These are phyloP conservation scores for Chrysoporthe deuterocubensis DNA, from an alignment of 2,329 filamentous ascomycete species.

Conservation along the genomic window DNA sequence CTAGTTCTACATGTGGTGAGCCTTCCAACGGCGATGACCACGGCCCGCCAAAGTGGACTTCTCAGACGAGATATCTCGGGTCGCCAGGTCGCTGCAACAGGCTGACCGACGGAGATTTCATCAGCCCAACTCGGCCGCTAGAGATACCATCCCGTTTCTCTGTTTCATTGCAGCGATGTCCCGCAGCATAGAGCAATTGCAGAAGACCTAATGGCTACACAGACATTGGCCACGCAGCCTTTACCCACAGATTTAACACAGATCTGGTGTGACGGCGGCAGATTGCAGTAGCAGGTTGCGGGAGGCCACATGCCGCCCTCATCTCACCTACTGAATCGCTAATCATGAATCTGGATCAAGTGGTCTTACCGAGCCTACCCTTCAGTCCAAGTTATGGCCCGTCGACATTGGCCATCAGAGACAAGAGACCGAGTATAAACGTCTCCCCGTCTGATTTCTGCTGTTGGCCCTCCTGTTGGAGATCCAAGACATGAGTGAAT, in stretches of 20 bases:
- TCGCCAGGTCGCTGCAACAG: not conserved
- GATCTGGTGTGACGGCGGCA: conserved; percentile 31
- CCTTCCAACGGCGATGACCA: not conserved
- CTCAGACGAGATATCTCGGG: not conserved
- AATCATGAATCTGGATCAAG: conserved; percentile 28
- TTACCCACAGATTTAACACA: conserved; percentile 23
- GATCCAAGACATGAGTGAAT: conserved; percentile 30
- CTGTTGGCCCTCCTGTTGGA: conserved; percentile 15
- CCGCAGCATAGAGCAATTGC: conserved; percentile 14
- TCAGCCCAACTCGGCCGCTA: conserved; percentile 16
- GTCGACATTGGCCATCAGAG: conserved; percentile 17
- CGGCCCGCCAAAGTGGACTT: not conserved
- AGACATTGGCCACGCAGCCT: conserved; percentile 7
- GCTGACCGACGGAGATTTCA: conserved; percentile 10
- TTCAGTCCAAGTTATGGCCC: conserved; percentile 16
- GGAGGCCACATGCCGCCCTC: conserved; percentile 25
- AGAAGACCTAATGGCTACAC: conserved; percentile 5
- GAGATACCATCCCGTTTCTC: conserved; percentile 10
- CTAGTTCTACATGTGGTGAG: not conserved
- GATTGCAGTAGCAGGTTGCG: conserved; percentile 29
- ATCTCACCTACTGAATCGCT: conserved; percentile 28
- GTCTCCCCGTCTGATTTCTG: conserved; percentile 17
- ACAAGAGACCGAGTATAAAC: conserved; percentile 24
- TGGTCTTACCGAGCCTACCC: conserved; percentile 25
- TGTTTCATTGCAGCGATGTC: conserved; percentile 24